Percentiles rank a stretch among this genome's conserved stretches.
Evolutionary conservation across 139 green algal genomes (phyloP).

Genomic region (Micromonas pusilla): DNA sequence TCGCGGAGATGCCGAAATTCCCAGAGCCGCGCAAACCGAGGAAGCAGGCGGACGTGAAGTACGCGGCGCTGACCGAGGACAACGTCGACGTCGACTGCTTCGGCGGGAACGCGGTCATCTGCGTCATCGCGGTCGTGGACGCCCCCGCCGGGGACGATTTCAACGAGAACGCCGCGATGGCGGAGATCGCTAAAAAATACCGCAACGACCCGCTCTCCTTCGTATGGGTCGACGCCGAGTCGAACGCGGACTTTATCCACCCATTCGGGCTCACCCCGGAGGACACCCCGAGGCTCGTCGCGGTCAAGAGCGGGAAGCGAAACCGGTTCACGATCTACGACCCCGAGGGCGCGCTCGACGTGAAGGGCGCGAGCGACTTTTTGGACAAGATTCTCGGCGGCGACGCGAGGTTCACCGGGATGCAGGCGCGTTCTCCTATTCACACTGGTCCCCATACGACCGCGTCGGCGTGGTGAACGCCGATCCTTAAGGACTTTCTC

Average conservation of each 20-base stretch:
- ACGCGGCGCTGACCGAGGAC: not conserved
- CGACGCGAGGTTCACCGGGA: not conserved
- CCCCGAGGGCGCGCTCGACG: not conserved
- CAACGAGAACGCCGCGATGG: not conserved
- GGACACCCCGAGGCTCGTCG: not conserved
- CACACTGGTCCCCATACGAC: too few species aligned
- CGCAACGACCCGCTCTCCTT: not conserved
- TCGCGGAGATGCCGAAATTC: not conserved
- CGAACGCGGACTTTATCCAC: not conserved
- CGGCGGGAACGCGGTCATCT: not conserved
- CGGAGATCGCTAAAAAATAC: not conserved
- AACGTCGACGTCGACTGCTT: not conserved
- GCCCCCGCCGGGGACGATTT: not conserved
- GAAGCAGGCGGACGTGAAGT: not conserved
- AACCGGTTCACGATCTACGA: not conserved
- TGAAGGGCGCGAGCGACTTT: not conserved
- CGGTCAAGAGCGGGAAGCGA: not conserved
- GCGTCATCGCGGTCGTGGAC: not conserved
- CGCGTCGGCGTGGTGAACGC: too few species aligned
- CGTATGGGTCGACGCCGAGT: not conserved
- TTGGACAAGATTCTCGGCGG: not conserved
- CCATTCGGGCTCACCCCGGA: not conserved
- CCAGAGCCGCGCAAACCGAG: not conserved
- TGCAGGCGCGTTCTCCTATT: too few species aligned
- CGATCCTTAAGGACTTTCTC: too few species aligned